A percentile compares a stretch with the other conserved stretches of the same genome.
These are phyloP conservation scores for Cladosporium halotolerans DNA, from an alignment of 2,329 filamentous ascomycete species.

Conservation along the genomic window DNA sequence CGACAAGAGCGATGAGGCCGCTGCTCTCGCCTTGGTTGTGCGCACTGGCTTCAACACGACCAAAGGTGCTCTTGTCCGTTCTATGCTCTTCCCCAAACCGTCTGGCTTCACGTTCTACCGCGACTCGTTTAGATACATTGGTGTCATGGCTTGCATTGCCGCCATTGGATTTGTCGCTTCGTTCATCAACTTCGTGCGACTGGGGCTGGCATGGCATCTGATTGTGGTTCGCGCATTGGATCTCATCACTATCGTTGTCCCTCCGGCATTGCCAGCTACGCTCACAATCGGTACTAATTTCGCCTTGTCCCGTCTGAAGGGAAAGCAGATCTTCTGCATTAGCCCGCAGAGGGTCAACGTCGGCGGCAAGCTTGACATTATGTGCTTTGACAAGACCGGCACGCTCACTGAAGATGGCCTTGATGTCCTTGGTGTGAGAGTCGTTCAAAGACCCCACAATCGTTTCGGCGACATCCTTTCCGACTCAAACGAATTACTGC, in stretches of 20 bases:
- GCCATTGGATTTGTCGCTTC: conserved; percentile 82
- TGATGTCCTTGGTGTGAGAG: conserved; percentile 82
- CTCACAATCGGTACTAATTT: conserved; percentile 96
- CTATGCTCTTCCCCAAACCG: conserved; percentile 97
- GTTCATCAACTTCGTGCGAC: conserved; percentile 83
- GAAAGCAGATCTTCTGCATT: conserved; percentile 92
- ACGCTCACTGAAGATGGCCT: conserved; percentile 94
- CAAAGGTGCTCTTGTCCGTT: conserved; percentile 89
- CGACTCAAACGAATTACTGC: conserved; percentile 55
- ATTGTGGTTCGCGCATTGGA: conserved; percentile 90
- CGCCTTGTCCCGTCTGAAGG: conserved; percentile 76
- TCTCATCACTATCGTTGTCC: conserved; percentile 94
- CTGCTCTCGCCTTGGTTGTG: conserved; percentile 84
- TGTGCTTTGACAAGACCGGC: conserved; percentile 99
- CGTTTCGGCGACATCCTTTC: conserved; percentile 72
- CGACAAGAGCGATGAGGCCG: conserved; percentile 77
- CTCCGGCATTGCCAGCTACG: conserved; percentile 87
- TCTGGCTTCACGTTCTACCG: conserved; percentile 98
- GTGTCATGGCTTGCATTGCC: conserved; percentile 87
- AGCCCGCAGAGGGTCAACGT: conserved; percentile 96
- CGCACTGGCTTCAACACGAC: conserved; percentile 96
- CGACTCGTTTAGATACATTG: conserved; percentile 96
- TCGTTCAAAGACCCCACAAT: conserved; percentile 59
- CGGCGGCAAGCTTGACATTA: conserved; percentile 87
- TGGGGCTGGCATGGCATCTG: conserved; percentile 78